Evolutionary conservation across 164 flowering plant genomes (phyloP).

Genomic region (Annona squamosa): DNA sequence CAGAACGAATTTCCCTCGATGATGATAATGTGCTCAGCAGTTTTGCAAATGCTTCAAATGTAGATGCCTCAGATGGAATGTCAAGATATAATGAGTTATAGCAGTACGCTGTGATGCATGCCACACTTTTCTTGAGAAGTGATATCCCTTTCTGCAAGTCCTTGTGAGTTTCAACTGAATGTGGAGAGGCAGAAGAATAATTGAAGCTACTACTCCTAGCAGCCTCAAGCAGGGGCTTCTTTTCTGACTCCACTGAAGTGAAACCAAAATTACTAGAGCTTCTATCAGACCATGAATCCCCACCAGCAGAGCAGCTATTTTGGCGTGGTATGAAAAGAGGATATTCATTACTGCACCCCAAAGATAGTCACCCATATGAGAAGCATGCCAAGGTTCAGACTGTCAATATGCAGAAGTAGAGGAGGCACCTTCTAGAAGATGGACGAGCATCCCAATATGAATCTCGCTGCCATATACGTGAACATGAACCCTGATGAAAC

Average conservation of each 20-base stretch:
- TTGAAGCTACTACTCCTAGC: conserved; percentile 66
- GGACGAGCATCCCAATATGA: conserved; percentile 97
- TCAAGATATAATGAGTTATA: conserved; percentile 72
- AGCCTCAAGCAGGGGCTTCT: conserved; percentile 55
- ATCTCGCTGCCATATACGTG: conserved; percentile 95
- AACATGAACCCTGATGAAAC: conserved; percentile 78
- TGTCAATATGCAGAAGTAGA: conserved; percentile 1
- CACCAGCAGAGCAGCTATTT: conserved; percentile 62
- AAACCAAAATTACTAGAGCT: conserved; percentile 88
- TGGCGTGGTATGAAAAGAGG: conserved; percentile 95
- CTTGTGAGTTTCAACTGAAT: conserved; percentile 73
- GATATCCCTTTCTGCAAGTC: conserved; percentile 96
- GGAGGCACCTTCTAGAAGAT: conserved; percentile 73
- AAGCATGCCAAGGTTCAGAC: background rate
- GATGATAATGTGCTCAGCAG: conserved; percentile 77
- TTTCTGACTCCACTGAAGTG: conserved; percentile 83
- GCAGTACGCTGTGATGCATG: conserved; percentile 84
- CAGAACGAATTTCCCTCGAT: conserved; percentile 76
- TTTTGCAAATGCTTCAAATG: conserved; percentile 90
- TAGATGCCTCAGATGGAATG: conserved; percentile 71
- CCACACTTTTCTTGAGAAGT: conserved; percentile 94
- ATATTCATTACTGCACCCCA: conserved; percentile 74
- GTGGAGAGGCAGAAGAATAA: conserved; percentile 75
- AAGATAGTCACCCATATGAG: conserved; percentile 5
- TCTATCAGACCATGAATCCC: conserved; percentile 86